Conservation (phyloP, 78 protist species). For the Mantamonas sphyraenae region DNA sequence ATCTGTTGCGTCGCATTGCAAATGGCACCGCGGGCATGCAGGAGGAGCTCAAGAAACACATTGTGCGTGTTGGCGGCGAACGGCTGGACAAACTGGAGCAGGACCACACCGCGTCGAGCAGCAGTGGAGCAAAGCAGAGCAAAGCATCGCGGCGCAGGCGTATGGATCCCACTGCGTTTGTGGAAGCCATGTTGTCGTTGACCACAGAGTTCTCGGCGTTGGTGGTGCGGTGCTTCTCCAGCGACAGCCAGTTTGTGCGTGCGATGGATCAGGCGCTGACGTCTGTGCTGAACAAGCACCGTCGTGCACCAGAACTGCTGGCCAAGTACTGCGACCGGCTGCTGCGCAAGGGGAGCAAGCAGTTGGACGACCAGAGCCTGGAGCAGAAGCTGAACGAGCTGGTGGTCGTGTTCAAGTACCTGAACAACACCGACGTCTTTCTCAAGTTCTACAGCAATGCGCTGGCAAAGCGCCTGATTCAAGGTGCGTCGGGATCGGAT, state of each 20-base stretch:
- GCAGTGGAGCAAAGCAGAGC: too few species aligned
- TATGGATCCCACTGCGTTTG: conserved; percentile 16
- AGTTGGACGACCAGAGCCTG: conserved; percentile 42
- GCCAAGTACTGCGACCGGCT: conserved; percentile 68
- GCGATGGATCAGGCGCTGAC: conserved; percentile 55
- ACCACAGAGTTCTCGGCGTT: conserved; percentile 36
- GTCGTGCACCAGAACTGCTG: conserved; percentile 53
- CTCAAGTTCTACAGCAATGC: conserved; percentile 67
- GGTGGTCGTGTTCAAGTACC: conserved; percentile 64
- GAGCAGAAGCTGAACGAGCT: conserved; percentile 43
- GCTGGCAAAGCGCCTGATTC: conserved; percentile 78
- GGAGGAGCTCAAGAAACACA: conserved; percentile 36
- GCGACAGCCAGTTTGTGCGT: conserved; percentile 47
- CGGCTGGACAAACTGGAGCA: conserved; percentile 26
- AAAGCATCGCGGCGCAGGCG: too few species aligned
- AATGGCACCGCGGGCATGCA: conserved; percentile 44
- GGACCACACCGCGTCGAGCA: too few species aligned
- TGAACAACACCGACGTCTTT: conserved; percentile 80
- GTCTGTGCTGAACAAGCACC: not conserved
- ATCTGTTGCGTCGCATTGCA: conserved; percentile 47
- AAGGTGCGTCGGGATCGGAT: conserved; percentile 45
- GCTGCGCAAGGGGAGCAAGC: conserved; percentile 39
- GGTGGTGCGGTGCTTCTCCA: conserved; percentile 36
- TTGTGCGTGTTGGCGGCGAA: conserved; percentile 39
- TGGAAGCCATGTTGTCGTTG: conserved; percentile 54